Conservation (phyloP, 2,329 filamentous ascomycete species). For the Celoporthe dispersa region DNA sequence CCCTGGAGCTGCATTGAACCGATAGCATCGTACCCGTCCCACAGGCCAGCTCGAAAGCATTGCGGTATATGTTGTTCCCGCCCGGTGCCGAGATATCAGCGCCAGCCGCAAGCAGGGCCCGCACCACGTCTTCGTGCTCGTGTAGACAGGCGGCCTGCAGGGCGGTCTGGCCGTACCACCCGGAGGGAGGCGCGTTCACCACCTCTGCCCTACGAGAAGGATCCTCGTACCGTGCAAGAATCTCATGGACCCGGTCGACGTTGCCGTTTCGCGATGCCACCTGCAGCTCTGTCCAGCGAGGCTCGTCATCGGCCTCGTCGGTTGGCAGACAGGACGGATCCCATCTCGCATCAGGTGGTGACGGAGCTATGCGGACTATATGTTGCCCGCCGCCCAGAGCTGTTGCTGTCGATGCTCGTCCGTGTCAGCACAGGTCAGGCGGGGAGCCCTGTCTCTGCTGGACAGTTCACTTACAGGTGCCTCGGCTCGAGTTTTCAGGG, state of each 20-base stretch:
- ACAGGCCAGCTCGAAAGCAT: slow-evolving; percentile 45
- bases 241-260: slow-evolving; percentile 32
- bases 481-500: neutral
- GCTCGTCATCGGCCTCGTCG: slow-evolving; percentile 23
- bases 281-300: slow-evolving; percentile 42
- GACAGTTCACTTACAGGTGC: neutral
- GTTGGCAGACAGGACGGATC: slow-evolving; percentile 19
- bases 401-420: slow-evolving; percentile 31
- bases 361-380: neutral
- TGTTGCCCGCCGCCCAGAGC: slow-evolving; percentile 31
- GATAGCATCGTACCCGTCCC: slow-evolving; percentile 24
- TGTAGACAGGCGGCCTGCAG: slow-evolving; percentile 42
- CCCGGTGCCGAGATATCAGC: slow-evolving; percentile 41
- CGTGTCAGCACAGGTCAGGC: neutral
- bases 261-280: slow-evolving; percentile 40
- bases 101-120: slow-evolving; percentile 37
- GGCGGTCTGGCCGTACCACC: slow-evolving; percentile 43
- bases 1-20: neutral
- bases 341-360: slow-evolving; percentile 19
- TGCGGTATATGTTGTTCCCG: slow-evolving; percentile 43
- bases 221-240: slow-evolving; percentile 32
- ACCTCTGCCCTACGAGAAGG: slow-evolving; percentile 14
- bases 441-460: neutral
- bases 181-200: slow-evolving; percentile 39
- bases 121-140: slow-evolving; percentile 35